Conservation (phyloP, 768 basidiomycete species). For the Lactifluus rugatus region DNA sequence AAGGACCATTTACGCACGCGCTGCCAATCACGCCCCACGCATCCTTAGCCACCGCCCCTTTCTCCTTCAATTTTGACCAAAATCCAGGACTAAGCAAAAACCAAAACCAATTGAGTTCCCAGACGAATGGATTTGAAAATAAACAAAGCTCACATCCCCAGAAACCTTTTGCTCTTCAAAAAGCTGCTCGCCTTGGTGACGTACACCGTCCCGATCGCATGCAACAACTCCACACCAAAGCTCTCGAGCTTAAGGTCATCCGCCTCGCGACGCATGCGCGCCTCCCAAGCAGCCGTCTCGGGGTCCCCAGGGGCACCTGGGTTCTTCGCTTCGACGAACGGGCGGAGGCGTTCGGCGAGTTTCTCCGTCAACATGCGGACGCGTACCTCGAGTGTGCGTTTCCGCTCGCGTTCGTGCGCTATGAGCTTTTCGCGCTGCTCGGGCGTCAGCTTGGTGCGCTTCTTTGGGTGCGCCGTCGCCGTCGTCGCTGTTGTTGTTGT, state of each 20-base stretch:
- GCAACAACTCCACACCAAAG: conserved; percentile 92
- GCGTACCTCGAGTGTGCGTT: conserved; percentile 70
- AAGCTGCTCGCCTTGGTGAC: conserved; percentile 88
- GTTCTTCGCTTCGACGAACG: conserved; percentile 82
- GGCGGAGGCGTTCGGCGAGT: conserved; percentile 74
- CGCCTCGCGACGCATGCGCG: conserved; percentile 69
- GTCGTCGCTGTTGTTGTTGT: not conserved
- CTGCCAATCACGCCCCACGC: conserved; percentile 95
- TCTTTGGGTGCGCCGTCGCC: conserved; percentile 24
- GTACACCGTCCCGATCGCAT: conserved; percentile 87
- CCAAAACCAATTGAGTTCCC: too few species aligned
- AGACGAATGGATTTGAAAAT: too few species aligned
- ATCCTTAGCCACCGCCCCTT: conserved; percentile 86
- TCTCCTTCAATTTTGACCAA: conserved; percentile 90
- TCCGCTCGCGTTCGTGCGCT: conserved; percentile 72
- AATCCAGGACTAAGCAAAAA: conserved; percentile 51
- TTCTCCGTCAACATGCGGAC: conserved; percentile 67
- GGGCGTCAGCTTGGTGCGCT: conserved; percentile 46
- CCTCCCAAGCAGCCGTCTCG: conserved; percentile 73
- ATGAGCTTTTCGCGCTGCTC: conserved; percentile 82
- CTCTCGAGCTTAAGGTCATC: conserved; percentile 96
- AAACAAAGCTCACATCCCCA: conserved; percentile 62
- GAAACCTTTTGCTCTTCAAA: conserved; percentile 83
- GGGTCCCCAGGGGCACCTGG: conserved; percentile 75
- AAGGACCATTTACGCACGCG: conserved; percentile 50